Evolutionary conservation across 345 rosid species (phyloP), one percentile per base, ranked within the genome.

Genomic region (Microthlaspi erraticum): DNA sequence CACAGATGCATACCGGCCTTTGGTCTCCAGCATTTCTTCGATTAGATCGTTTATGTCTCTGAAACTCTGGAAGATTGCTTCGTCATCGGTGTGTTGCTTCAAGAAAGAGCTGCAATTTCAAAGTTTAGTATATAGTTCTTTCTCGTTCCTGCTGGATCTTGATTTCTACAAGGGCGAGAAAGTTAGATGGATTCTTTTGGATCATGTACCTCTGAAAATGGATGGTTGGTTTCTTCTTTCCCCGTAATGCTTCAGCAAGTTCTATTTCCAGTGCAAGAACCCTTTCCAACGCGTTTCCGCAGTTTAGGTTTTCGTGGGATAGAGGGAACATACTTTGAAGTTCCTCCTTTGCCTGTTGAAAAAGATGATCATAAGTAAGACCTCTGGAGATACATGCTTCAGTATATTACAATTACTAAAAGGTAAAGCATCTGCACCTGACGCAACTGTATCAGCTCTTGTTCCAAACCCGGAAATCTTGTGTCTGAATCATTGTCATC

Each of bases 261-360:
- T 94, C 96, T 36, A 91, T 81, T 81, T 94, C 99, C 71, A 94
- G 78, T 11, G 97, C 99, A 37, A 94, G 92, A 50, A 94, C 97
- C 60, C 96, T 87, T 78, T 94, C 95, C 60, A 89, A 75, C 26
- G 97, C 88, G 46, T 83, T 88, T 44, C 96, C 87, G 56, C 82
- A 76, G 13, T 78, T 81, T 31, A 88, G 69, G 48, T 83, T 81
- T 37, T 83, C 85, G 33, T 76, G 86, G 68, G 81, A 84, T 50
- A 70, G 60, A 70, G 99, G 96, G 70, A 83, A 91, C 18, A 83
- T 84, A 77, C 79, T 82, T 73, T 88, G 87, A 60, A 94, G 76
- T 76, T 91, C 97, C 75, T 94, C 85, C 77, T 89, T 91, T 81
- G 83, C 96, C 97, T 94, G 86, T 59, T 53, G 37, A 68, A 77